A percentile compares a stretch with the other conserved stretches of the same genome.
Conservation (phyloP, 2,329 filamentous ascomycete genomes). For the Aspergillus quadrilineatus region DNA sequence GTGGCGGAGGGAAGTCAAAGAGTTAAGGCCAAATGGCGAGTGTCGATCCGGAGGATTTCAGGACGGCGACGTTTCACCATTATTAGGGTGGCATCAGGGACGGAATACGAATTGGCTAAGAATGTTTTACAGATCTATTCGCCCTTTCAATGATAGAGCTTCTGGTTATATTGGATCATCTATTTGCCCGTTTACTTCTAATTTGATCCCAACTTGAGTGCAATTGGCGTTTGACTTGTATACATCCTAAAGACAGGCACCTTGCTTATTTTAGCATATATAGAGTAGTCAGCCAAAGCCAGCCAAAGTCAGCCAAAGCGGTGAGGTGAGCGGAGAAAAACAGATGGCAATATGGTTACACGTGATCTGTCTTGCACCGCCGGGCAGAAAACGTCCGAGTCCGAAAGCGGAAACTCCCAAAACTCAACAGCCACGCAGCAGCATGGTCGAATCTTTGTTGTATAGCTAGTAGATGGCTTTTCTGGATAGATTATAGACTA, state of each 20-base stretch:
- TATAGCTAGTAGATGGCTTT: neutral
- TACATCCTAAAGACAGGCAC: too few species aligned
- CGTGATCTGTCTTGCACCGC: neutral
- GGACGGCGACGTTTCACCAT: constrained; percentile 10
- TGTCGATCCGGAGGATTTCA: constrained; percentile 13
- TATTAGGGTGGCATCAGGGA: neutral
- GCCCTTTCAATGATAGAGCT: too few species aligned
- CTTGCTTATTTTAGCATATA: too few species aligned
- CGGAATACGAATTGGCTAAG: neutral
- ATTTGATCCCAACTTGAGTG: too few species aligned
- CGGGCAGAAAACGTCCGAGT: constrained; percentile 8
- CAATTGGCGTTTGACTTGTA: too few species aligned
- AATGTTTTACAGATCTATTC: neutral
- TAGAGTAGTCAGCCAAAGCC: too few species aligned
- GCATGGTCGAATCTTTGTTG: neutral
- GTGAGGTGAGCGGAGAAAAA: neutral
- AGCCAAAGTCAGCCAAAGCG: neutral
- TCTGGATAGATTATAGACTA: neutral
- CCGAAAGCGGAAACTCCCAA: neutral
- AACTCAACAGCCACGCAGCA: neutral
- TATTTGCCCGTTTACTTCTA: too few species aligned
- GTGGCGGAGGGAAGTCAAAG: neutral
- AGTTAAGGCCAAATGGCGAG: constrained; percentile 15
- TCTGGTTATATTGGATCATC: too few species aligned
- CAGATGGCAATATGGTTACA: neutral